Evolutionary conservation across 352 stramenopile species (phyloP), one percentile per base, ranked within the genome.

Genomic region (Phytophthora pseudosyringae): DNA sequence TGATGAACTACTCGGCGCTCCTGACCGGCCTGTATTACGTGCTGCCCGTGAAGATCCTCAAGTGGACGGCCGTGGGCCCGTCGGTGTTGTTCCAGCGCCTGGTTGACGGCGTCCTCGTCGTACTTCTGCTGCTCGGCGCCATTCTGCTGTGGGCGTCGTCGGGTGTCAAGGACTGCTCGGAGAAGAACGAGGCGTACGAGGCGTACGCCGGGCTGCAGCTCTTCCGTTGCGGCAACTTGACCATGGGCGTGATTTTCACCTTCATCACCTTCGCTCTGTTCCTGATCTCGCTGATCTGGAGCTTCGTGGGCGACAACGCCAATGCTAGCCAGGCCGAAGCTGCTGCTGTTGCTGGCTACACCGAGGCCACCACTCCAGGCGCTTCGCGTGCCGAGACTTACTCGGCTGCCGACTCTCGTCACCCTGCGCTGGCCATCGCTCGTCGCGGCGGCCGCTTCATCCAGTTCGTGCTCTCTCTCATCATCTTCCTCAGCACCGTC

Each of bases 21-120:
- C 56, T 90, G 2, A 88, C 76, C 66, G 71, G 81, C n/a, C 38
- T 82, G 32, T 89, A 90, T 66, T 94, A 94, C 67, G 87, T 83
- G 38, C 62, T 96, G n/a, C 72, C 94, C 26, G 64, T 96, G 1
- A 83, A 84, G 21, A 70, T 92, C 15, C 76, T 88, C 16, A 79
- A 90, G 50, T 76, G 88, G 54, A 51, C 57, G 36, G 18, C 47
- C 7, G 44, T 28, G 28, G 40, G 43, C 3, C 69, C 69, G 13
- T 70, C 47, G 6, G 53, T 68, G 9, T 32, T 11, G 45, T 70
- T 38, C 38, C 69, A 76, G 44, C 64, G 69, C 11, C n/a, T 67
- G 10, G 29, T 62, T 1, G 69, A 76, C 29, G 58, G 47, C 0
- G 36, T 58, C 3, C 41, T 73, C 9, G 59, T 56, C 0, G 41